A percentile compares a stretch with the other conserved stretches of the same genome.
phyloP scores from a whole-genome alignment of 331 rosid species.

The Malus hybrid region DNA sequence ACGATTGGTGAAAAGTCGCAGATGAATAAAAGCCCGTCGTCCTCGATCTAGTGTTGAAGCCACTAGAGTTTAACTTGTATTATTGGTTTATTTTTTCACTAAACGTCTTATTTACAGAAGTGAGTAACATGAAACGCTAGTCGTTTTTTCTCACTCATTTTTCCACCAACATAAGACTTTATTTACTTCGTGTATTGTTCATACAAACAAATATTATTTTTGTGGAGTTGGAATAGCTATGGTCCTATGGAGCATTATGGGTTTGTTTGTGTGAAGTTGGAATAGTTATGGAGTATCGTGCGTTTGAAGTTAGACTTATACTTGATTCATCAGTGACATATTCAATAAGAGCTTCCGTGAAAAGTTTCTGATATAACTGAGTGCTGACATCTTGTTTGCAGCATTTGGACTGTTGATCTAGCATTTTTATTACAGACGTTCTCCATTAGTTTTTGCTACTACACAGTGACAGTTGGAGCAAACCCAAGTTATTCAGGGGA shows the following conservation, averaged over 20 bases:
- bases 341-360: conserved; percentile 10
- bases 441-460: conserved; percentile 69
- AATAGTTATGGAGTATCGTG: background rate
- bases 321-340: background rate
- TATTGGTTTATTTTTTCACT: background rate
- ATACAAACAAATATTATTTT: background rate
- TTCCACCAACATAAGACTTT: background rate
- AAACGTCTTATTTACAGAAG: background rate
- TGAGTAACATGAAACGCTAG: background rate
- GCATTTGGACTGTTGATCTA: conserved; percentile 95
- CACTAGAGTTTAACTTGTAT: background rate
- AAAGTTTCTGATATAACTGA: conserved; percentile 18
- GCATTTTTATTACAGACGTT: conserved; percentile 76
- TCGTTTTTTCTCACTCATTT: background rate
- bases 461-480: conserved; percentile 86
- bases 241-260: too few relatives aligned
- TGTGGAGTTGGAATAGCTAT: background rate
- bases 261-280: background rate
- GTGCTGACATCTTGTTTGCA: conserved; percentile 40
- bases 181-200: background rate
- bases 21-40: background rate
- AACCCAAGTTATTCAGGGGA: conserved; percentile 83
- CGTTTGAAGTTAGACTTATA: background rate
- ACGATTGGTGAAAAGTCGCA: background rate
- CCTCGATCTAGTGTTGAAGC: background rate